Evolutionary conservation across 2,329 filamentous ascomycete genomes (phyloP).

Genomic region (Ustilaginoidea virens): DNA sequence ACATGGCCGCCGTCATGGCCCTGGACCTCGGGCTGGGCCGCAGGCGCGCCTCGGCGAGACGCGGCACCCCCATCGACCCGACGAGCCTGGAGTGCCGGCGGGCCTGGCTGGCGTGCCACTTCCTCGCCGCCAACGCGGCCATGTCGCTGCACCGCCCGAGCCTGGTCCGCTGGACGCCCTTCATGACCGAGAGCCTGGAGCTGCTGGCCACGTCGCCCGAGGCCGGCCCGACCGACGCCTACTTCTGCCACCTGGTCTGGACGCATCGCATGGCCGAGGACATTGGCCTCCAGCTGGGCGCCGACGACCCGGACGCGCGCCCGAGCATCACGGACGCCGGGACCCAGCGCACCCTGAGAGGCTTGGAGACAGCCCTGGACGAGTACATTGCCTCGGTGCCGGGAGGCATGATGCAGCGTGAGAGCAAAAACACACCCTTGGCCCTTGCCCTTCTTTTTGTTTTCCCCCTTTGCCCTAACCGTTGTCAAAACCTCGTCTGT

Average conservation of each 20-base stretch:
- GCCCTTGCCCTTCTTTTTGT: neutral
- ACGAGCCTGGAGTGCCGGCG: conserved; percentile 38
- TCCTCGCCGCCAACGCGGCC: conserved; percentile 41
- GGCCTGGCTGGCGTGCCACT: conserved; percentile 44
- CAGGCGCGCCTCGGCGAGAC: conserved; percentile 14
- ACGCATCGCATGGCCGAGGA: conserved; percentile 52
- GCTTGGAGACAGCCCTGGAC: conserved; percentile 48
- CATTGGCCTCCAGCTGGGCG: conserved; percentile 47
- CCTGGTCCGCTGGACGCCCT: conserved; percentile 42
- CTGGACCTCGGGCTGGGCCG: conserved; percentile 73
- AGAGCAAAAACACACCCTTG: conserved; percentile 11
- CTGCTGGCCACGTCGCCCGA: conserved; percentile 37
- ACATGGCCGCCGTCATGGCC: conserved; percentile 67
- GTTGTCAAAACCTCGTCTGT: too few relatives aligned
- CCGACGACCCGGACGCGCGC: conserved; percentile 44
- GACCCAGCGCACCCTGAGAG: conserved; percentile 47
- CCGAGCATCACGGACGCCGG: conserved; percentile 44
- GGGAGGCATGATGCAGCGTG: conserved; percentile 37
- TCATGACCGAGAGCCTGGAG: conserved; percentile 44
- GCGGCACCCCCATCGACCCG: conserved; percentile 22
- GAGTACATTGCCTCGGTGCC: conserved; percentile 42
- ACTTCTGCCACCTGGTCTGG: conserved; percentile 43
- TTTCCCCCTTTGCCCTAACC: too few relatives aligned
- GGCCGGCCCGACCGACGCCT: conserved; percentile 38
- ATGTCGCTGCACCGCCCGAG: conserved; percentile 47